Percentiles rank a stretch among this genome's conserved stretches.
phyloP scores from a whole-genome alignment of 2,329 filamentous ascomycete genomes.

The Pestalotiopsis sp. region DNA sequence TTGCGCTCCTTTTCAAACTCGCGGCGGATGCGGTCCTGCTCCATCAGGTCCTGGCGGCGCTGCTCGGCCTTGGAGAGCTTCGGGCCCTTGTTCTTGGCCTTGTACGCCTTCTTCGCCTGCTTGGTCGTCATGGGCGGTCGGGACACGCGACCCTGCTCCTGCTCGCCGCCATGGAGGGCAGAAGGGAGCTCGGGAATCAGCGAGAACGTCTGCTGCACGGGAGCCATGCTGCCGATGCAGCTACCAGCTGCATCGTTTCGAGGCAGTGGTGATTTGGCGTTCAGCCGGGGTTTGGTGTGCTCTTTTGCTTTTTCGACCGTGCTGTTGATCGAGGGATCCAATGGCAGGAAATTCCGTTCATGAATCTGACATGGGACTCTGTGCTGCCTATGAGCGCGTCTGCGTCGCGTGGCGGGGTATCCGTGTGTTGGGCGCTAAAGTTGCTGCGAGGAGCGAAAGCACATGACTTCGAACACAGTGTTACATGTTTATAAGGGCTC shows the following conservation, averaged over 20 bases:
- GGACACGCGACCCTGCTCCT: slow-evolving; percentile 16
- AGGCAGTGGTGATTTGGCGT: background rate
- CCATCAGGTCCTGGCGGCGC: slow-evolving; percentile 39
- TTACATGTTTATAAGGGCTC: background rate
- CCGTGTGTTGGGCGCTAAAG: background rate
- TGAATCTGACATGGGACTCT: background rate
- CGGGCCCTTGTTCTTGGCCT: slow-evolving; percentile 52
- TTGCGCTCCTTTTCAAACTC: slow-evolving; percentile 52
- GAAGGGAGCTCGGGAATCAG: slow-evolving; percentile 34
- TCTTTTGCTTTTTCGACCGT: background rate
- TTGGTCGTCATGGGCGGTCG: slow-evolving; percentile 51
- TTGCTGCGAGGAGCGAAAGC: slow-evolving; percentile 2
- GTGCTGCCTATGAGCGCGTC: background rate
- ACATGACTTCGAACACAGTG: slow-evolving; percentile 1
- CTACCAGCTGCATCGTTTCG: background rate
- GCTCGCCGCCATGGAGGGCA: slow-evolving; percentile 21
- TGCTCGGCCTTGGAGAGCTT: slow-evolving; percentile 48
- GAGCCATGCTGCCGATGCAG: slow-evolving; percentile 26
- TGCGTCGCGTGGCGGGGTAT: background rate
- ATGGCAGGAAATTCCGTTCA: background rate
- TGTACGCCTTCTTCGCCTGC: slow-evolving; percentile 52
- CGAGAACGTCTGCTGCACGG: slow-evolving; percentile 35
- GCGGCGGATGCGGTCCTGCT: slow-evolving; percentile 55
- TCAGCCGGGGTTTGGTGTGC: background rate
- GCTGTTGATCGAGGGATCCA: background rate